These are phyloP conservation scores for Arctium minus DNA, from an alignment of 129 eudicot species.

Conservation along the genomic window DNA sequence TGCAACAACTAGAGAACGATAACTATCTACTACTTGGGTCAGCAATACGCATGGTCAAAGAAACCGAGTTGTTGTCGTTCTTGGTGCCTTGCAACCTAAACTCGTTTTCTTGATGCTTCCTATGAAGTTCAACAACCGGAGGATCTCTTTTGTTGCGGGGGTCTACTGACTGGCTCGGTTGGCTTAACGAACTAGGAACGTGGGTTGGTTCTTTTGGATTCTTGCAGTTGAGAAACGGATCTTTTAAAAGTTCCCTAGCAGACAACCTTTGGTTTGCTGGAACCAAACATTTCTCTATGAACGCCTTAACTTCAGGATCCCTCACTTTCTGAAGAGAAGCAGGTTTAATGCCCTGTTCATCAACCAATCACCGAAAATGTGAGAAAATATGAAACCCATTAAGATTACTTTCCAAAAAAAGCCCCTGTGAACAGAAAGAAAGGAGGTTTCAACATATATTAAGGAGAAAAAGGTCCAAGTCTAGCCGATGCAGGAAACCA, in stretches of 20 bases:
- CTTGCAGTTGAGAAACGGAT: conserved; percentile 56
- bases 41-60: conserved; percentile 64
- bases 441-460: no score
- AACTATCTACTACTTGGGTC: conserved; percentile 40
- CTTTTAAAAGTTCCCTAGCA: conserved; percentile 71
- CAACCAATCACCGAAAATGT: neutral
- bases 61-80: conserved; percentile 39
- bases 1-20: neutral
- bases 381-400: neutral
- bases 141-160: conserved; percentile 21
- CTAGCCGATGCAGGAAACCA: no score
- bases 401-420: neutral
- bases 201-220: conserved; percentile 22
- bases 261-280: conserved; percentile 63
- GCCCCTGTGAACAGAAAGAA: no score
- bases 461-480: no score
- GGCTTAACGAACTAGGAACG: conserved; percentile 27
- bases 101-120: conserved; percentile 40
- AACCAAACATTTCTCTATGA: conserved; percentile 77
- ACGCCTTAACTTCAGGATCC: conserved; percentile 54
- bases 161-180: conserved; percentile 29
- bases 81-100: conserved; percentile 50
- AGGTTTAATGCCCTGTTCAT: conserved; percentile 72
- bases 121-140: conserved; percentile 42
- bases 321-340: conserved; percentile 67